Percentiles rank a stretch among this genome's conserved stretches.
Evolutionary conservation across 78 protist species (phyloP).

Genomic region (slime mould (Dictyostelium discoideum)): DNA sequence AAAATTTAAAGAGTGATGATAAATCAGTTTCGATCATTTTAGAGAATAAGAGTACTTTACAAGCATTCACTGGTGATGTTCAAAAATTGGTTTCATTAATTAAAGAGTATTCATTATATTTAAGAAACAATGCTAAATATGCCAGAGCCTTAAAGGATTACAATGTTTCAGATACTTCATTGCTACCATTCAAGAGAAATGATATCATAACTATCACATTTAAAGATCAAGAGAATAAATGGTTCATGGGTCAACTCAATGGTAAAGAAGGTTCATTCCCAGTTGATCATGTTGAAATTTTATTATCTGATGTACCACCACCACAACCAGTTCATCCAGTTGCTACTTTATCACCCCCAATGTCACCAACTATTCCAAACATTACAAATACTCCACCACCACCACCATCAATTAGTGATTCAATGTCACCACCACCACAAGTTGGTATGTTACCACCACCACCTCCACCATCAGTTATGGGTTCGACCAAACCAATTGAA

Average conservation of each 20-base stretch:
- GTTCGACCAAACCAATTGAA: background rate
- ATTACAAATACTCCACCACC: slow-evolving; percentile 37
- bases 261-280: slow-evolving; percentile 82
- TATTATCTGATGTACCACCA: slow-evolving; percentile 33
- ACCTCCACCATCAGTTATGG: slow-evolving; percentile 1
- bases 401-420: background rate
- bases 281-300: slow-evolving; percentile 71
- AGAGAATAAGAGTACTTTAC: background rate
- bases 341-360: slow-evolving; percentile 15
- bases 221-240: slow-evolving; percentile 74
- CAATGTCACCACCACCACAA: background rate
- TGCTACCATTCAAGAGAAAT: slow-evolving; percentile 30
- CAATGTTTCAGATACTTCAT: slow-evolving; percentile 42
- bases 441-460: background rate
- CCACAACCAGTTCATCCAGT: slow-evolving; percentile 19
- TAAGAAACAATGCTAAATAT: slow-evolving; percentile 51
- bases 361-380: background rate
- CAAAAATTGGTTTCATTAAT: background rate
- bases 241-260: slow-evolving; percentile 64
- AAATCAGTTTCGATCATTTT: slow-evolving; percentile 30
- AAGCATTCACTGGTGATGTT: slow-evolving; percentile 9
- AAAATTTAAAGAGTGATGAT: background rate
- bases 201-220: slow-evolving; percentile 52
- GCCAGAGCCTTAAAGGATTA: slow-evolving; percentile 70
- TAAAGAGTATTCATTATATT: slow-evolving; percentile 20